A percentile compares a stretch with the other conserved stretches of the same genome.
These are phyloP conservation scores for Ustilago xerochloae DNA, from an alignment of 1,284 basidiomycete genomes.

Conservation along the genomic window DNA sequence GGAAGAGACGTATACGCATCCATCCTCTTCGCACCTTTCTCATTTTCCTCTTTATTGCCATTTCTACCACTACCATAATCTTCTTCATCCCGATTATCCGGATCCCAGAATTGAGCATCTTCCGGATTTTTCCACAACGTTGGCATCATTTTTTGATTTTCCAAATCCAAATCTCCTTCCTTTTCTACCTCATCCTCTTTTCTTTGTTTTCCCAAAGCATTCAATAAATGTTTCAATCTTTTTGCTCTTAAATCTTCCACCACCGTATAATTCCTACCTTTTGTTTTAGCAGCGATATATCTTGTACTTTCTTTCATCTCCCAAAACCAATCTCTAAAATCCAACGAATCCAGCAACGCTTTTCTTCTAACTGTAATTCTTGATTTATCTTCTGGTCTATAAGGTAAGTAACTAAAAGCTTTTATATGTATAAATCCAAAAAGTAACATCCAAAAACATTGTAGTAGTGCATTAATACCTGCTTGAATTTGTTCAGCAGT, in stretches of 20 bases:
- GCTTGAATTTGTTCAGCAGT: conserved; percentile 80
- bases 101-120: conserved; percentile 14
- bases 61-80: not conserved
- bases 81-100: conserved; percentile 1
- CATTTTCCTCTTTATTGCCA: not conserved
- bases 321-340: conserved; percentile 60
- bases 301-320: conserved; percentile 55
- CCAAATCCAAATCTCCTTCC: conserved; percentile 44
- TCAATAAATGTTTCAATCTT: conserved; percentile 49
- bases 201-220: conserved; percentile 49
- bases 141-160: conserved; percentile 39
- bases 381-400: conserved; percentile 68
- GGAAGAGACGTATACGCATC: conserved; percentile 16
- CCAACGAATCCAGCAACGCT: conserved; percentile 52
- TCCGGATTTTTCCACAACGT: conserved; percentile 47
- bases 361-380: conserved; percentile 34
- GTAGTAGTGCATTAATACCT: conserved; percentile 77
- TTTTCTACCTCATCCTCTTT: conserved; percentile 18
- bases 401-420: conserved; percentile 79
- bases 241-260: conserved; percentile 56
- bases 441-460: conserved; percentile 77
- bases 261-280: conserved; percentile 44
- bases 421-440: conserved; percentile 78
- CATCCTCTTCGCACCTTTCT: not conserved
- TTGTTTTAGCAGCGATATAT: conserved; percentile 45